Evolutionary conservation across 768 basidiomycete species (phyloP).

Genomic region (Lactarius indigo): DNA sequence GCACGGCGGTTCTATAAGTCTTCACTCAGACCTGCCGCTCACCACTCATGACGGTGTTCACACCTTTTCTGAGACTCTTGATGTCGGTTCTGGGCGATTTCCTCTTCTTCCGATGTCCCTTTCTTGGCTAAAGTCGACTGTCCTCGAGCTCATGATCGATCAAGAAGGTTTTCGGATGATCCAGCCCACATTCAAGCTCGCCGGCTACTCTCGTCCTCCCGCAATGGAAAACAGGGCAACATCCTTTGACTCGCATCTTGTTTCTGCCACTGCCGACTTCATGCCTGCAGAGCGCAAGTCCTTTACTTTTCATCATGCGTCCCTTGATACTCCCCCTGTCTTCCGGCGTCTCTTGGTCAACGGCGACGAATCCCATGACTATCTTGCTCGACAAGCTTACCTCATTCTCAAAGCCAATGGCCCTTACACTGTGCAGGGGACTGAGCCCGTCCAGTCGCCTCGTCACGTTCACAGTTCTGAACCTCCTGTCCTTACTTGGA

Average conservation of each 20-base stretch:
- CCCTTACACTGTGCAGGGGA: constrained; percentile 69
- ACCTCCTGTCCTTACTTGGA: constrained; percentile 56
- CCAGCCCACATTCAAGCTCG: constrained; percentile 54
- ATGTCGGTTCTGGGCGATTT: constrained; percentile 4
- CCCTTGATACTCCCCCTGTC: constrained; percentile 63
- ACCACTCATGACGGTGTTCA: not conserved
- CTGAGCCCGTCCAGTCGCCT: constrained; percentile 42
- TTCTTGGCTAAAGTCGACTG: constrained; percentile 51
- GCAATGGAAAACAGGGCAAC: constrained; percentile 7
- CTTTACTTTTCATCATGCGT: constrained; percentile 70
- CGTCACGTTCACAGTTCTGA: constrained; percentile 22
- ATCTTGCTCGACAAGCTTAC: constrained; percentile 70
- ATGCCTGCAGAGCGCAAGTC: constrained; percentile 53
- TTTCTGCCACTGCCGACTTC: constrained; percentile 59
- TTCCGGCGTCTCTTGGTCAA: constrained; percentile 66
- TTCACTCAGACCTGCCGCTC: not conserved
- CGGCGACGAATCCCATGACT: constrained; percentile 66
- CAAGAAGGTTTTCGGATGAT: constrained; percentile 78
- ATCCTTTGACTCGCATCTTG: constrained; percentile 33
- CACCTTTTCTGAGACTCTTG: not conserved
- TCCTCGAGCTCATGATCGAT: constrained; percentile 69
- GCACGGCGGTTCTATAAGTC: constrained; percentile 1
- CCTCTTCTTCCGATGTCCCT: constrained; percentile 37
- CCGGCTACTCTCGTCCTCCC: constrained; percentile 43
- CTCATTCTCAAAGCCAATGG: constrained; percentile 68